Evolutionary conservation across 768 basidiomycete genomes (phyloP).

Genomic region (Suillus ampliporus): DNA sequence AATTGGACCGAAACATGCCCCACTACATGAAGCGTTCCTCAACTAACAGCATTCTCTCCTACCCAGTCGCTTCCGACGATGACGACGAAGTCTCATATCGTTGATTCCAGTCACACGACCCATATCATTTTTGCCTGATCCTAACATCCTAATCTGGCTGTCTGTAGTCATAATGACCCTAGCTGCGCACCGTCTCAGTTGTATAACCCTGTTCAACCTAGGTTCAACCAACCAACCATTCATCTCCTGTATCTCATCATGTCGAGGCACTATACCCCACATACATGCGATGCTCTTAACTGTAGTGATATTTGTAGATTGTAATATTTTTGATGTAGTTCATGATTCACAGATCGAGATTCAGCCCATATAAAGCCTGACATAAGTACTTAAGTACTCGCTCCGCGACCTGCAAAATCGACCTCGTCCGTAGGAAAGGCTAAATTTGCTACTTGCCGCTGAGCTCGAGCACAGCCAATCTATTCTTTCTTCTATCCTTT

Average conservation of each 20-base stretch:
- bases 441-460: too few species aligned
- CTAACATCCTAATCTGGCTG: conserved; percentile 5
- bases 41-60: conserved; percentile 23
- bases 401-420: too few species aligned
- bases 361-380: neutral
- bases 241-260: neutral
- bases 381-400: too few species aligned
- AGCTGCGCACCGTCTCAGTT: conserved; percentile 4
- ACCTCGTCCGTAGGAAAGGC: too few species aligned
- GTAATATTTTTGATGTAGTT: conserved; percentile 7
- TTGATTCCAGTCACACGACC: conserved; percentile 7
- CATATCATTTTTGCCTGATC: neutral
- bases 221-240: conserved; percentile 3
- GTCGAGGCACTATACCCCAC: conserved; percentile 10
- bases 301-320: conserved; percentile 9
- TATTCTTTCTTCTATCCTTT: too few species aligned
- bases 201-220: conserved; percentile 4
- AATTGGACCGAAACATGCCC: conserved; percentile 27
- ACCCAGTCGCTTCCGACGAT: conserved; percentile 32
- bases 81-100: conserved; percentile 28
- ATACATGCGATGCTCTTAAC: neutral
- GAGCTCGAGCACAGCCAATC: too few species aligned
- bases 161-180: conserved; percentile 6
- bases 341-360: neutral
- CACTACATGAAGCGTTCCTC: conserved; percentile 19